phyloP scores from a whole-genome alignment of 1,284 basidiomycete genomes.

The Tremellales sp. region DNA sequence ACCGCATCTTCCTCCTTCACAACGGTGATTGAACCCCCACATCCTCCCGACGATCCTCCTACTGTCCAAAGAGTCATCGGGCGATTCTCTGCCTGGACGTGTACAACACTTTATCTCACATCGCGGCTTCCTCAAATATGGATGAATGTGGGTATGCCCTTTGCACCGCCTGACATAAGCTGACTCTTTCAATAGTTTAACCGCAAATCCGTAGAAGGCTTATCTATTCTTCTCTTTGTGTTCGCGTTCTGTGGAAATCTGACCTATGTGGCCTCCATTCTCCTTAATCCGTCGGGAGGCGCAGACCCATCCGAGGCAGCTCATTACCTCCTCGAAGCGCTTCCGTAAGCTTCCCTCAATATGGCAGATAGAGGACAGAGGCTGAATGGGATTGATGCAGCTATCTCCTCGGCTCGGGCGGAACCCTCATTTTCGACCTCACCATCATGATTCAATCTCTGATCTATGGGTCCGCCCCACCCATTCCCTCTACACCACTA shows the following conservation, averaged over 20 bases:
- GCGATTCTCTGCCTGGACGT: constrained; percentile 85
- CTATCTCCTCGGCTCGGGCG: constrained; percentile 79
- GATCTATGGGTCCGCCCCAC: constrained; percentile 52
- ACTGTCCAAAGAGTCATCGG: constrained; percentile 62
- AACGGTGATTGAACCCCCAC: constrained; percentile 2
- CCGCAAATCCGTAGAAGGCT: constrained; percentile 86
- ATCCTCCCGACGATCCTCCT: constrained; percentile 19
- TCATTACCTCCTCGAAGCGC: constrained; percentile 44
- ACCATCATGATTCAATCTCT: constrained; percentile 68
- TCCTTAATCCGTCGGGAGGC: constrained; percentile 48
- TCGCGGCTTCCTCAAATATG: constrained; percentile 91
- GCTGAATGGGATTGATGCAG: constrained; percentile 46
- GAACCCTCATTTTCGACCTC: constrained; percentile 84
- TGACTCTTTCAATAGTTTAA: constrained; percentile 58
- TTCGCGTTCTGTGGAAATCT: constrained; percentile 87
- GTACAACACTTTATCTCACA: constrained; percentile 84
- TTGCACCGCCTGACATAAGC: constrained; percentile 1
- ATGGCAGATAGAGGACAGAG: not conserved
- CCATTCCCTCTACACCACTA: constrained; percentile 21
- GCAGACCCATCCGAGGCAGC: constrained; percentile 26
- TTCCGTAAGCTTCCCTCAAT: constrained; percentile 33
- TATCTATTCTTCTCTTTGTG: constrained; percentile 87
- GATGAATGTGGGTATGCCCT: constrained; percentile 76
- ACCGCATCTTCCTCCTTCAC: not conserved
- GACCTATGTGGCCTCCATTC: constrained; percentile 82